Percentiles rank a stretch among this genome's conserved stretches.
phyloP scores from a whole-genome alignment of 345 rosid species.

The Acer yangbiense region DNA sequence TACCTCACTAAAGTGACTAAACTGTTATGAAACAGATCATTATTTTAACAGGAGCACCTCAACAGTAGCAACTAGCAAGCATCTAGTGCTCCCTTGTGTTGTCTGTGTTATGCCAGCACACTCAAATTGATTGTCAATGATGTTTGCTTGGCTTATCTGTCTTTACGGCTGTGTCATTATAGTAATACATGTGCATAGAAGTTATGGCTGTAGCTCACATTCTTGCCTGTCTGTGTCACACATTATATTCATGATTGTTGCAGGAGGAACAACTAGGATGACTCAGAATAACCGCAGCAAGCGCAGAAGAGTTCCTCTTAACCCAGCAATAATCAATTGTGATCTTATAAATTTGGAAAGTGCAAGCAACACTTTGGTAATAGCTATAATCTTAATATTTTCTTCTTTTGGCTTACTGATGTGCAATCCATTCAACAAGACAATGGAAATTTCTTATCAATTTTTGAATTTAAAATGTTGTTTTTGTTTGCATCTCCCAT shows the following conservation, averaged over 20 bases:
- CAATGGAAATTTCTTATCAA: not conserved
- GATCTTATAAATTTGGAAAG: slow-evolving; percentile 59
- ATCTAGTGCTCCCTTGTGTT: slow-evolving; percentile 2
- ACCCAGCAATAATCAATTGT: slow-evolving; percentile 34
- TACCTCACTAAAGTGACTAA: not conserved
- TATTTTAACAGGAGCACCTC: not conserved
- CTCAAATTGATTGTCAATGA: not conserved
- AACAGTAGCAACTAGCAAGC: not conserved
- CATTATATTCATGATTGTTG: slow-evolving; percentile 10
- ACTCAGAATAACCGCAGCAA: slow-evolving; percentile 32
- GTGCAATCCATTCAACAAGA: not conserved
- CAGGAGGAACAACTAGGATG: slow-evolving; percentile 35
- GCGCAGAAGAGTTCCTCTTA: slow-evolving; percentile 46
- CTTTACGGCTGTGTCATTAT: not conserved
- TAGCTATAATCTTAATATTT: not conserved
- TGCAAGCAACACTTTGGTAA: slow-evolving; percentile 42
- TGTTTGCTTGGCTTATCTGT: not conserved
- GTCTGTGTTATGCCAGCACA: not conserved
- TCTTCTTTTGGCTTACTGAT: not conserved
- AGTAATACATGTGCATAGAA: not conserved
- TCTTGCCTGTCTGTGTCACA: not conserved
- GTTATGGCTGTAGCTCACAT: slow-evolving; percentile 13
- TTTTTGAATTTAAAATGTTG: not conserved
- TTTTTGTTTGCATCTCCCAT: not conserved
- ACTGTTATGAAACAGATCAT: not conserved